These are phyloP conservation scores for Hyaloperonospora arabidopsidis DNA, from an alignment of 352 stramenopile species.

Conservation along the genomic window DNA sequence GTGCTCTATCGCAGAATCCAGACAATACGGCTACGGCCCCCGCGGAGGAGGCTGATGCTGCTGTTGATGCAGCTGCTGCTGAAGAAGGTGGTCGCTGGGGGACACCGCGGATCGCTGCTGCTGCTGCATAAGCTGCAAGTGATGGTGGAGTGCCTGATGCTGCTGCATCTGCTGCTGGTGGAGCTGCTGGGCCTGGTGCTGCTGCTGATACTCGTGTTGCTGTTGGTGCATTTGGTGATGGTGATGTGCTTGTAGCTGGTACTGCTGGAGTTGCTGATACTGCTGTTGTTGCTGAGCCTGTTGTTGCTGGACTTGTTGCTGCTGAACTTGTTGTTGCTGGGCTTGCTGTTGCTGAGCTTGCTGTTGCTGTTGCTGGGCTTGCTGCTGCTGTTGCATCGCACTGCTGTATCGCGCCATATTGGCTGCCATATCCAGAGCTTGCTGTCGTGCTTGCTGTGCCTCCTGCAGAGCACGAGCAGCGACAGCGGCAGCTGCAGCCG, in stretches of 20 bases:
- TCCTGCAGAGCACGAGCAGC: conserved; percentile 69
- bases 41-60: conserved; percentile 23
- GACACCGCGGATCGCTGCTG: conserved; percentile 29
- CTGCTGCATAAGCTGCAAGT: conserved; percentile 44
- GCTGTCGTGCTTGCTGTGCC: conserved; percentile 63
- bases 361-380: conserved; percentile 18
- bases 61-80: conserved; percentile 27
- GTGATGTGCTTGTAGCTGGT: conserved; percentile 47
- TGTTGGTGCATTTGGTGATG: conserved; percentile 34
- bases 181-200: conserved; percentile 34
- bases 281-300: conserved; percentile 36
- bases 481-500: conserved; percentile 55
- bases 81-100: conserved; percentile 27
- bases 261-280: conserved; percentile 41
- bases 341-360: conserved; percentile 32
- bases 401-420: conserved; percentile 64
- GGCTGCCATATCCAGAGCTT: conserved; percentile 79
- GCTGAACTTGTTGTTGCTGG: neutral
- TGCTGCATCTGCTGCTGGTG: conserved; percentile 56
- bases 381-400: conserved; percentile 53
- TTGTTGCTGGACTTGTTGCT: conserved; percentile 21
- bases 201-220: conserved; percentile 34
- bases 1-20: conserved; percentile 19
- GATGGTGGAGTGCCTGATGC: conserved; percentile 40
- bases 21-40: conserved; percentile 22